Percentiles rank a stretch among this genome's conserved stretches.
Conservation (phyloP, 768 basidiomycete species). For the Cystobasidium ongulense region DNA sequence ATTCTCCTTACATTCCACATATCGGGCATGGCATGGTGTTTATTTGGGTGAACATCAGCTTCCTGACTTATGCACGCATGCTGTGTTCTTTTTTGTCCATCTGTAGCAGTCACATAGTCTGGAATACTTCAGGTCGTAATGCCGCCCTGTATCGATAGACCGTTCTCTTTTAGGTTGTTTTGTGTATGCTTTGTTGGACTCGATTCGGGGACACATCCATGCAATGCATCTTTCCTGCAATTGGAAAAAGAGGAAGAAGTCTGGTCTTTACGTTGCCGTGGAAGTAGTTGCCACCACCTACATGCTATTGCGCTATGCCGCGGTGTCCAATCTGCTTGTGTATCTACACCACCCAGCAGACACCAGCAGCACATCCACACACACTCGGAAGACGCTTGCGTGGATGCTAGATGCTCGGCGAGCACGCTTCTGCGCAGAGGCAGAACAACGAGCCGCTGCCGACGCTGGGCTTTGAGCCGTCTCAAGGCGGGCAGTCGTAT, state of each 20-base stretch:
- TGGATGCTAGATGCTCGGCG: conserved; percentile 21
- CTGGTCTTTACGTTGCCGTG: too few relatives aligned
- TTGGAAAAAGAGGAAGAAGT: too few relatives aligned
- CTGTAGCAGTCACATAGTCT: background rate
- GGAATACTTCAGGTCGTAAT: background rate
- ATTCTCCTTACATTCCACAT: background rate
- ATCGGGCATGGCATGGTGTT: background rate
- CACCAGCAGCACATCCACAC: too few relatives aligned
- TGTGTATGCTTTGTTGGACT: background rate
- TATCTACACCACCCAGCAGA: too few relatives aligned
- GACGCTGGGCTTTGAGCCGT: conserved; percentile 17
- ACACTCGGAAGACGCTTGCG: background rate
- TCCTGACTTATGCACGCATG: background rate
- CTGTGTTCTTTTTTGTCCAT: background rate
- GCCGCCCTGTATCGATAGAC: background rate
- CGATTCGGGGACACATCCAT: too few relatives aligned
- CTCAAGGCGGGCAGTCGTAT: conserved; percentile 22
- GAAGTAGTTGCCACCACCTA: too few relatives aligned
- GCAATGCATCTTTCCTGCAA: background rate
- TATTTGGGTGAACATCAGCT: background rate
- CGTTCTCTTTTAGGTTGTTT: background rate
- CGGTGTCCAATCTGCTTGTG: too few relatives aligned
- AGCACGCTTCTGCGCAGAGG: conserved; percentile 17
- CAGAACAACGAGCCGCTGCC: background rate
- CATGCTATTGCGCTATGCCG: too few relatives aligned